Evolutionary conservation across 306 rosid species (phyloP).

Genomic region (Cajanus cajan): DNA sequence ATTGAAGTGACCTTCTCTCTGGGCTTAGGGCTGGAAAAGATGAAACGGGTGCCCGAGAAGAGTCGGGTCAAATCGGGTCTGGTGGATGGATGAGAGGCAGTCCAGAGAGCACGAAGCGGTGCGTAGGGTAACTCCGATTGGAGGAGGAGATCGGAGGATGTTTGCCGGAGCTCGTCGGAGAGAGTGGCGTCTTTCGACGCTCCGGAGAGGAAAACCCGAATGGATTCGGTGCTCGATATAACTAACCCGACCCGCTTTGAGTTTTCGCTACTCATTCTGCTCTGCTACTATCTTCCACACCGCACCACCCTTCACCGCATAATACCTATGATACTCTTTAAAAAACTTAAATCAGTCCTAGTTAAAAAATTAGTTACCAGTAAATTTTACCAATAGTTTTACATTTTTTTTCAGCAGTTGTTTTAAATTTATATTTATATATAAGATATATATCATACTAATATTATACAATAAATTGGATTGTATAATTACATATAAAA

Average conservation of each 20-base stretch:
- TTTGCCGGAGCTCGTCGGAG: constrained; percentile 54
- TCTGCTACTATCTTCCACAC: not conserved
- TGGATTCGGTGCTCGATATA: constrained; percentile 46
- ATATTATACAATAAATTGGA: too few species aligned
- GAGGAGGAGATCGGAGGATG: constrained; percentile 52
- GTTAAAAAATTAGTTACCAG: too few species aligned
- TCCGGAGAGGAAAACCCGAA: constrained; percentile 47
- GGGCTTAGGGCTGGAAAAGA: constrained; percentile 73
- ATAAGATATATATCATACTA: too few species aligned
- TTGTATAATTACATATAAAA: too few species aligned
- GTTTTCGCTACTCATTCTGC: constrained; percentile 17
- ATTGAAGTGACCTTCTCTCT: constrained; percentile 66
- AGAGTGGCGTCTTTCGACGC: constrained; percentile 53
- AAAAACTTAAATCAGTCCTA: too few species aligned
- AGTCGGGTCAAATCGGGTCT: constrained; percentile 55
- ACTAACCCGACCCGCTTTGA: constrained; percentile 52
- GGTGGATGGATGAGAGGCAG: constrained; percentile 39
- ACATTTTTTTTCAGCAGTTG: too few species aligned
- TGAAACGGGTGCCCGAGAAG: constrained; percentile 49
- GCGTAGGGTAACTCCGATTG: constrained; percentile 51
- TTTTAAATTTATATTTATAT: too few species aligned
- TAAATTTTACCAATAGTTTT: too few species aligned
- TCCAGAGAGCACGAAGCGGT: constrained; percentile 61
- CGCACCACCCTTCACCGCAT: not conserved
- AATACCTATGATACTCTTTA: too few species aligned